phyloP scores from a whole-genome alignment of 2,329 filamentous ascomycete genomes.

The Sporothrix globosa region DNA sequence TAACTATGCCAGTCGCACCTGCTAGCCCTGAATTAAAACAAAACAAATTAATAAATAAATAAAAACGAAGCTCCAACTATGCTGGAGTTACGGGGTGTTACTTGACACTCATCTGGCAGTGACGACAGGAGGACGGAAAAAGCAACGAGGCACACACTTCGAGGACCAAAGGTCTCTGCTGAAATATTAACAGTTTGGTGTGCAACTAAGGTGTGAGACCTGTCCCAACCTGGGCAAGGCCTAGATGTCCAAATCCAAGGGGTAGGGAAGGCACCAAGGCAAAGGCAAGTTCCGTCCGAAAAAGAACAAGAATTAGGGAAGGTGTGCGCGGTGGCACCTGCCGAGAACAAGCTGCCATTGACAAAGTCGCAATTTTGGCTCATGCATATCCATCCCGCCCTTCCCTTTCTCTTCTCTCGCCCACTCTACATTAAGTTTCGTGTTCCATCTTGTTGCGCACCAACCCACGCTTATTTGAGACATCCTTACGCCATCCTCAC shows the following conservation, averaged over 20 bases:
- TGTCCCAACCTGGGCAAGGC: slow-evolving; percentile 10
- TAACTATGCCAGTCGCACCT: slow-evolving; percentile 15
- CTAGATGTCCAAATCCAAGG: background rate
- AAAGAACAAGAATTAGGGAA: background rate
- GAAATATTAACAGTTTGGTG: slow-evolving; percentile 11
- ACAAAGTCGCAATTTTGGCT: background rate
- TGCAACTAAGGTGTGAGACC: background rate
- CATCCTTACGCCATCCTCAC: background rate
- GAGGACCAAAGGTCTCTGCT: background rate
- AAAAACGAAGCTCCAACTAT: background rate
- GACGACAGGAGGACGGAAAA: background rate
- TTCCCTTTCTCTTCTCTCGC: background rate
- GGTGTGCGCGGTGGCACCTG: slow-evolving; percentile 15
- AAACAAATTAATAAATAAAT: background rate
- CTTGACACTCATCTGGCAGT: background rate
- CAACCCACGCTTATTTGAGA: slow-evolving; percentile 15
- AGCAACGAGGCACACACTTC: background rate
- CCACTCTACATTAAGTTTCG: background rate
- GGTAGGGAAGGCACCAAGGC: slow-evolving; percentile 7
- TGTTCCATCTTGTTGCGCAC: background rate
- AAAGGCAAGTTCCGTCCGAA: slow-evolving; percentile 15
- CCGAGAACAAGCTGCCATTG: slow-evolving; percentile 8
- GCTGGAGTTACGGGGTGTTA: background rate
- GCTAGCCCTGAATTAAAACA: background rate
- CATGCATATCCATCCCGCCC: background rate